Evolutionary conservation across 345 rosid genomes (phyloP).

Genomic region (Brassica cretica): DNA sequence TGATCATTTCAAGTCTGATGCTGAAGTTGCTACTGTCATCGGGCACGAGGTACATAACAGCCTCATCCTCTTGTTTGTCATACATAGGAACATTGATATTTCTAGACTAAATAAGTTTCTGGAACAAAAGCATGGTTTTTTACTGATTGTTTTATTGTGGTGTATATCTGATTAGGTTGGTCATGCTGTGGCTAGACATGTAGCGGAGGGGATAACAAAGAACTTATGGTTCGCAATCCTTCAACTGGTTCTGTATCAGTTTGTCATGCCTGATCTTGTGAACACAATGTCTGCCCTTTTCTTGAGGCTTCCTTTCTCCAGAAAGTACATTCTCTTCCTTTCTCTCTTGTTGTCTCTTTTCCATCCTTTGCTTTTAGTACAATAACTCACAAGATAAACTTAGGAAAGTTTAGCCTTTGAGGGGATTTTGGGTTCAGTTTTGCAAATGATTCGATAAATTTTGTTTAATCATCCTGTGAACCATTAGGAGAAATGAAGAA

Average conservation of each 20-base stretch:
- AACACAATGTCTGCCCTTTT: slow-evolving; percentile 72
- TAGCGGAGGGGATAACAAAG: slow-evolving; percentile 70
- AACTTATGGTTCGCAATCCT: slow-evolving; percentile 77
- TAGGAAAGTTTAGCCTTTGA: not conserved
- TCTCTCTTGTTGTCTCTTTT: not conserved
- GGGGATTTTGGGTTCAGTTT: not conserved
- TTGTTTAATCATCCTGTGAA: not conserved
- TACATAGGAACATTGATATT: too few relatives aligned
- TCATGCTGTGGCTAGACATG: slow-evolving; percentile 89
- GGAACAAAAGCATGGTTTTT: too few relatives aligned
- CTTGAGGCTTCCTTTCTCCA: slow-evolving; percentile 86
- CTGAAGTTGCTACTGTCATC: slow-evolving; percentile 84
- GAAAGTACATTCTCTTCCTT: slow-evolving; percentile 52
- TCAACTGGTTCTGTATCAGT: slow-evolving; percentile 72
- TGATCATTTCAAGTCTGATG: slow-evolving; percentile 70
- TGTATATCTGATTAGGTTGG: slow-evolving; percentile 59
- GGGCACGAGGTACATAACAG: slow-evolving; percentile 75
- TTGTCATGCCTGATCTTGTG: slow-evolving; percentile 74
- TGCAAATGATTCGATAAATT: not conserved
- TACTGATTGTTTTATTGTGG: not conserved
- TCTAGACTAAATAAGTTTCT: too few relatives aligned
- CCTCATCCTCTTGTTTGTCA: not conserved
- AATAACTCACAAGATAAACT: not conserved
- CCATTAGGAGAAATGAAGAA: not conserved
- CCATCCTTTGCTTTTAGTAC: not conserved